Base-by-base conservation (phyloP, 352 stramenopile species). In the Globisporangium nunn region DNA sequence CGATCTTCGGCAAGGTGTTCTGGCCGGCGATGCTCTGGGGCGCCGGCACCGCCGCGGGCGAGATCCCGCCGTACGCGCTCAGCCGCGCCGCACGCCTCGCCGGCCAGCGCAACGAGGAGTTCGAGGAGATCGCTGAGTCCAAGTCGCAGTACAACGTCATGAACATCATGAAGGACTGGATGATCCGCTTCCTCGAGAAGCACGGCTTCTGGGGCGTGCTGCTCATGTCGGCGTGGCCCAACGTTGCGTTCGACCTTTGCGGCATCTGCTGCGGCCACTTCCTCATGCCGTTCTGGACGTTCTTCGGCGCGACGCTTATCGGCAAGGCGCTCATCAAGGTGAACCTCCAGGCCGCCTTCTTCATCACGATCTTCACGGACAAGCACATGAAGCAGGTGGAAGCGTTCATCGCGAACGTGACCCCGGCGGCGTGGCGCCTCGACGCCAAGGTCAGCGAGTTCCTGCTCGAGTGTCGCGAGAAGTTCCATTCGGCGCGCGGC, bases 241-340 rank as follows among this genome's bases (percentile, higher is more conserved):
- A 98, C 67, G 88, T 97, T 62, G 88, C 91, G 37, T 98, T 98
- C 63, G 93, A 98, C 59, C 75, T 98, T 1, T 97, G 88, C 63
- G 93, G 93, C 50, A 97, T 98, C 59, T 97, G 87, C 71, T 98
- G 93, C 60, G 93, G 93, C 52, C 88, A 97, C 67, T 96, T 97
- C 59, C 72, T 96, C 54, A 96, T 98, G 82, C 87, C 91, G 29
- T 98, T 98, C 64, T 97, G 85, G 87, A 97, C 91, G 8, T 98
- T 98, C 66, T 98, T 98, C 63, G 81, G 85, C 28, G 93, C 92
- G 18, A 98, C 92, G 52, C 75, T 98, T 33, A 93, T 98, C 33
- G 93, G 93, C 61, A 98, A 97, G 72, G 86, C 87, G 50, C 76
- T 95, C 49, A 93, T 97, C 72, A 97, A 97, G 67, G 88, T 95